These are phyloP conservation scores for Andrographis paniculata DNA, from an alignment of 305 asterid species.

Conservation along the genomic window DNA sequence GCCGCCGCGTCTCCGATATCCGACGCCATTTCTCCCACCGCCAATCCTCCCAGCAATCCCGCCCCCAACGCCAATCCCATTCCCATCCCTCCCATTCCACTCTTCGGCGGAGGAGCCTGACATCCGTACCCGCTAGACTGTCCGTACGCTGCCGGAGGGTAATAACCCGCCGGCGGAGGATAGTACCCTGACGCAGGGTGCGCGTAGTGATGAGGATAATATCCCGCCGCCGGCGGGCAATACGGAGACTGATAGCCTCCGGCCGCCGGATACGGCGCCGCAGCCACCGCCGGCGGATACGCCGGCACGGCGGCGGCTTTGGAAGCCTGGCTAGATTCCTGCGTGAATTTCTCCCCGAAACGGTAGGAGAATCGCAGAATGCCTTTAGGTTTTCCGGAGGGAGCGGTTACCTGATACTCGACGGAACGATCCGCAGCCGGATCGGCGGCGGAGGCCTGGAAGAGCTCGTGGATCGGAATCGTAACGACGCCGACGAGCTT, in stretches of 20 bases:
- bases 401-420: conserved; percentile 49
- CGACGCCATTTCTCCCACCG: conserved; percentile 61
- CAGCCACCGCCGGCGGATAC: conserved; percentile 3
- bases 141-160: conserved; percentile 19
- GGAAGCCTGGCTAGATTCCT: not conserved
- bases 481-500: conserved; percentile 50
- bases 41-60: conserved; percentile 83
- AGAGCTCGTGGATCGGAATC: conserved; percentile 51
- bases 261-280: conserved; percentile 21
- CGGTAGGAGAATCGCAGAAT: conserved; percentile 50
- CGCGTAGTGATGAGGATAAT: conserved; percentile 15
- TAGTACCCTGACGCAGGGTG: conserved; percentile 23
- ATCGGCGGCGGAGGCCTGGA: conserved; percentile 4
- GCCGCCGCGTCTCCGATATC: conserved; percentile 50
- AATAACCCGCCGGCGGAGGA: conserved; percentile 21
- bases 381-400: conserved; percentile 55
- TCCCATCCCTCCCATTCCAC: conserved; percentile 39
- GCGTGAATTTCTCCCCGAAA: conserved; percentile 52
- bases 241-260: no score
- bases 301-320: no score
- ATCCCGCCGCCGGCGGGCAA: not conserved
- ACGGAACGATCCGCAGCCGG: conserved; percentile 25
- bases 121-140: conserved; percentile 20
- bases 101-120: conserved; percentile 22
- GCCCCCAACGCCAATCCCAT: conserved; percentile 59